Base-by-base conservation (phyloP, 176 grass and related monocot genomes). In the Oryza longistaminata region DNA sequence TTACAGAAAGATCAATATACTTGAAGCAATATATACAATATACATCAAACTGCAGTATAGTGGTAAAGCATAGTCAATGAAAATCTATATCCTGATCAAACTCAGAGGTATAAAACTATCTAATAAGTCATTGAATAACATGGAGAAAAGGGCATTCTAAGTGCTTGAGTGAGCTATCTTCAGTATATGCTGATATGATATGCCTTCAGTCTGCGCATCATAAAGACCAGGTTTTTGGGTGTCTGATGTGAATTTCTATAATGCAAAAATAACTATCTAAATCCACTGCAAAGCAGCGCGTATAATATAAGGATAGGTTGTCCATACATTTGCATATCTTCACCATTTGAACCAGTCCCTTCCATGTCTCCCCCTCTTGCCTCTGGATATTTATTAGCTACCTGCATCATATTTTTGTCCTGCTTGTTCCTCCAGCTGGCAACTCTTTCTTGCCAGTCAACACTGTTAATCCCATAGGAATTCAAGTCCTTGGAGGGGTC, bases 361-460 rank as follows among this genome's bases (percentile, higher is more conserved):
- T 99, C 96, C 74, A 99, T 91, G 86, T 99, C 96, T 82, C 93
- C 96, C 66, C 93, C 96, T 91, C 91, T 96, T 0, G 90, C 97
- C 80, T 96, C 89, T 76, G 94, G 84, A 71, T 94, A 96, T 81
- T 96, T 99, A 81, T 92, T 90, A 35, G 91, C 79, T 88, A 94
- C 91, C 64, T 99, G 97, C 86, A 94, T 84, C 79, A 96, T 96
- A 76, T 81, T 94, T 90, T 99, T 99, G 66, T 99, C 97, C 79
- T 99, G 97, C 81, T 94, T 99, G 61, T 90, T 85, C 74, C 91
- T 99, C 97, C 97, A 99, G 91, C 93, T 93, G 64, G 96, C 93
- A 53, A 99, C 90, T 92, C 97, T 94, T 90, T 99, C 97, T 83
- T 99, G 96, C 97, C 97, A 99, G 84, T 99, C 97, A 86, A 99